Base-by-base conservation (phyloP, 164 flowering plant genomes). In the Vitis vinifera region DNA sequence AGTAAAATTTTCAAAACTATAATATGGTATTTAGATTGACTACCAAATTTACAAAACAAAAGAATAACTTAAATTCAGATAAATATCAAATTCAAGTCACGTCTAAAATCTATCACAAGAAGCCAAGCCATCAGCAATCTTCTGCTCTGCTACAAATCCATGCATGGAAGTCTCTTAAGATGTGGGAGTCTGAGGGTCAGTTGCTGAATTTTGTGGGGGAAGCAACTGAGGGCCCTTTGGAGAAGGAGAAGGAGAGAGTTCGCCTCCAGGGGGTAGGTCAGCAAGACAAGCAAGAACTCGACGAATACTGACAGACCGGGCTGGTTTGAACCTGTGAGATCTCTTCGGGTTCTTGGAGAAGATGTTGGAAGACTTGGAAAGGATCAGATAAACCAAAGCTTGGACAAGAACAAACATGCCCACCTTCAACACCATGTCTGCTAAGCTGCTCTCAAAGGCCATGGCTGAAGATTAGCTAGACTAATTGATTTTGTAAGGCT, bases 341-440 rank as follows among this genome's bases (percentile, higher is more conserved):
- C 82, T 64, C 53, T 49, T 70, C 59, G 12, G 57, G 16, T 30
- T 68, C 37, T 75, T 75, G 8, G 83, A 75, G 78, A 83, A 84
- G 4, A 86, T 23, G 65, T 67, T 74, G 8, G 95, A 88, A 17
- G 95, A 90, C 3, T 83, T 82, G 29, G 88, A 78, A 19, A 90
- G 86, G 63, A 90, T 88, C 51, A 85, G 58, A 66, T 88, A 90
- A 16, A 90, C 91, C 50, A 90, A 68, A 37, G 86, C 88, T 71
- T 88, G 95, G 3, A 90, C 88, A 3, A 86, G 58, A 23, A 82
- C 4, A 76, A 88, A 89, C 72, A 83, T 13, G 31, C 63, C 87
- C 9, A 84, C 78, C 66, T 84, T 83, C 71, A 82, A 13, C 53
- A 85, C 49, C 69, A 50, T 67, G 29, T 78, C 80, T 14, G 66